Evolutionary conservation across 257 asterid genomes (phyloP).

Genomic region (Capsicum rhomboideum): DNA sequence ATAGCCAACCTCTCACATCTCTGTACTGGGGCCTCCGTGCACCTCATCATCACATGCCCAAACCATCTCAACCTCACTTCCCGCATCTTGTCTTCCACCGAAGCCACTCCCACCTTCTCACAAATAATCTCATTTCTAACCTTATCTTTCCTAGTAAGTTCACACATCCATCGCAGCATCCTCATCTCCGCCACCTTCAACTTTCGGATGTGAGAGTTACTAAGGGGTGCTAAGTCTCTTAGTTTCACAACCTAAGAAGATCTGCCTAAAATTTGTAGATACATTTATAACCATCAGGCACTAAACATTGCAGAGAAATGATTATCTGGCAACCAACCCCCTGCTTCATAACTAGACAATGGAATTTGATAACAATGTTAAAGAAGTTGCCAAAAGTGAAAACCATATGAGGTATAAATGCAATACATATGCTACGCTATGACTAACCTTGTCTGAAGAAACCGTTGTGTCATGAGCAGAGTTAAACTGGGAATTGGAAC

Average conservation of each 20-base stretch:
- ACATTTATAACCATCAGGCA: background rate
- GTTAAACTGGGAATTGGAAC: slow-evolving; percentile 7
- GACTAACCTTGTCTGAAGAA: slow-evolving; percentile 50
- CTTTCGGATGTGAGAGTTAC: no score
- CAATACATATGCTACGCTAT: background rate
- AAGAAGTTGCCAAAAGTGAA: background rate
- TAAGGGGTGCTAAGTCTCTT: background rate
- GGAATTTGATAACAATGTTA: background rate
- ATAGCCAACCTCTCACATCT: no score
- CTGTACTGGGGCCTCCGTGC: no score
- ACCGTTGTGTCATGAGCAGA: slow-evolving; percentile 12
- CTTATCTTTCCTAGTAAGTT: no score
- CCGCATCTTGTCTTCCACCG: no score
- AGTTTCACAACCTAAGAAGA: background rate
- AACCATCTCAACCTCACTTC: no score
- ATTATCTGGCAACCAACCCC: background rate
- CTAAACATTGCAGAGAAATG: background rate
- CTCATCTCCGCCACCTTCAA: no score
- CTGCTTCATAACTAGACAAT: background rate
- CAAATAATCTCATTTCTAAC: no score
- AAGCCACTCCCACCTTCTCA: no score
- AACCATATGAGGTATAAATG: background rate
- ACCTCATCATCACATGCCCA: no score
- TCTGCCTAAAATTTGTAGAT: background rate
- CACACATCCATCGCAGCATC: no score